Base-by-base conservation (phyloP, 73 alveolate genomes). In the Paramecium caudatum region DNA sequence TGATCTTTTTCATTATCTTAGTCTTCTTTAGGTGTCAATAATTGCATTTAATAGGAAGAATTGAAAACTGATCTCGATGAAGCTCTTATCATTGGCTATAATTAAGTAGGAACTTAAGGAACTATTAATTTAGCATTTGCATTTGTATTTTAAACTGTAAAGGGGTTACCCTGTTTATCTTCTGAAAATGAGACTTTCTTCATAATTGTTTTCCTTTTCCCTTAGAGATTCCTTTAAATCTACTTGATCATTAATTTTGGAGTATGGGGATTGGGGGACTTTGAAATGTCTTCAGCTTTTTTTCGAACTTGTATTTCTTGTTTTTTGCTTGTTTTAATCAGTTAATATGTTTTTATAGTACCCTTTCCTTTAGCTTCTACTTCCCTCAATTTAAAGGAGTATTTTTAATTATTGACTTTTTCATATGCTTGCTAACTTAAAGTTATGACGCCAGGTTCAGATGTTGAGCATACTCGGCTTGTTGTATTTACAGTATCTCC, bases 401-500 rank as follows among this genome's bases (percentile, higher is more conserved):
- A 65, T 65, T 65, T 65, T 33, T 65, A 32, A 30, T 83, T 83
- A 6, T 34, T 32, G 19, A 65, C 78, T 33, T 83, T 13, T 1
- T 33, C 83, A 37, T 55, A 55, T 0, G 91, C 91, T 50, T 83
- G 47, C 3, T 45, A 16, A 55, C 85, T 55, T 5, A 83, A 5
- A 33, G 91, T 83, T 15, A 83, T 70, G 16, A 70, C n/a, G 4
- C 82, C 91, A n/a, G 70, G 82, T 61, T 83, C 86, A 33, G 98
- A 93, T 45, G 95, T 94, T 12, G 98, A 91, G 62, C 99, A 94
- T 94, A 97, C 97, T 91, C 99, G 91, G 68, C 98, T 91, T 8
- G 99, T 95, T 46, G 97, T 97, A 86, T 97, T 97, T 1, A 97
- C 99, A n/a, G 99, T 95, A 90, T 96, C 99, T 7, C 99, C 99